Conservation (phyloP, 1,284 basidiomycete species). For the Nidula niveotomentosa region DNA sequence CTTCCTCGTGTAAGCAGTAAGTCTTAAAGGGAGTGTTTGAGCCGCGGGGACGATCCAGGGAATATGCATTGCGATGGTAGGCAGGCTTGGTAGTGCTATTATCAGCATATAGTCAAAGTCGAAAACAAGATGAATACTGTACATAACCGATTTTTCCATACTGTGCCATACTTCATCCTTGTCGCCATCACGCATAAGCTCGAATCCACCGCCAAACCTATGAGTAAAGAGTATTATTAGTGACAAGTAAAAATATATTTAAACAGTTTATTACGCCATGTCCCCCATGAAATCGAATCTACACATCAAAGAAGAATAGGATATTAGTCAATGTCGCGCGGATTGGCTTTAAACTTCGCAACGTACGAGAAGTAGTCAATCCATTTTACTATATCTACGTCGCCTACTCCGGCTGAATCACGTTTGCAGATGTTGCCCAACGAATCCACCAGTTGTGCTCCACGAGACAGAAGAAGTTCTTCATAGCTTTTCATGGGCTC, state of each 20-base stretch:
- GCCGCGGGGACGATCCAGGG: slow-evolving; percentile 33
- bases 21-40: slow-evolving; percentile 12
- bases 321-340: not conserved
- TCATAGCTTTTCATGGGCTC: slow-evolving; percentile 50
- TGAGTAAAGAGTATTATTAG: not conserved
- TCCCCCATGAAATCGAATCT: slow-evolving; percentile 67
- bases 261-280: slow-evolving; percentile 40
- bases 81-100: slow-evolving; percentile 19
- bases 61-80: slow-evolving; percentile 34
- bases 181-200: slow-evolving; percentile 34
- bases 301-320: not conserved
- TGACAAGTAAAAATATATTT: not conserved
- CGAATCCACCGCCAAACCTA: slow-evolving; percentile 13
- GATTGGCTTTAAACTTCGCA: too few species aligned
- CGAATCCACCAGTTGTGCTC: slow-evolving; percentile 34
- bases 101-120: too few species aligned
- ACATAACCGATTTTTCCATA: slow-evolving; percentile 21
- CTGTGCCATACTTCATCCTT: slow-evolving; percentile 31
- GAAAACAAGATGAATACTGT: too few species aligned
- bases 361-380: slow-evolving; percentile 53
- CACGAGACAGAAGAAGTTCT: slow-evolving; percentile 35
- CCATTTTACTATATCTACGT: slow-evolving; percentile 42
- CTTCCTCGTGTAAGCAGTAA: slow-evolving; percentile 14
- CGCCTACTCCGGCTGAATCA: slow-evolving; percentile 2
- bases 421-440: slow-evolving; percentile 19